These are phyloP conservation scores for Dioszegia hungarica DNA, from an alignment of 768 basidiomycete species.

Conservation along the genomic window DNA sequence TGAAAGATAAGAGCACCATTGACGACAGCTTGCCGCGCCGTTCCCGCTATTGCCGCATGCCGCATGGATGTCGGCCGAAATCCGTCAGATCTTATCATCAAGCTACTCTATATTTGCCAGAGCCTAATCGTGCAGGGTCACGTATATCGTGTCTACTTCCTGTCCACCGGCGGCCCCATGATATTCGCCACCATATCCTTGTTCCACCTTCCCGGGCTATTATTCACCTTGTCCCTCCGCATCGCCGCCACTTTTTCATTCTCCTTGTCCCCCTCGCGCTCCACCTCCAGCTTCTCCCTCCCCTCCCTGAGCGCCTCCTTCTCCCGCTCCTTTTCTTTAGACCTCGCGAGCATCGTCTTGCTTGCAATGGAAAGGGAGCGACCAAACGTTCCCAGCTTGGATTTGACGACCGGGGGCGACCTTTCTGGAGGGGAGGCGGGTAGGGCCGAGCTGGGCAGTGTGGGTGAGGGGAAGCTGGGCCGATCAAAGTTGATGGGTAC, in stretches of 20 bases:
- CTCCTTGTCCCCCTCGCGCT: background rate
- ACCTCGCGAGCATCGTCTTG: background rate
- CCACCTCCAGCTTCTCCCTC: background rate
- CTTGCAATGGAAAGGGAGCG: background rate
- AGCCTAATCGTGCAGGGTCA: no score
- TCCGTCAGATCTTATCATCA: no score
- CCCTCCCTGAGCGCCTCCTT: background rate
- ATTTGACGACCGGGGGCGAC: slow-evolving; percentile 4
- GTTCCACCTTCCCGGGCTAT: slow-evolving; percentile 40
- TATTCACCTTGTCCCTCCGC: slow-evolving; percentile 19
- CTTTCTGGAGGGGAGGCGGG: background rate
- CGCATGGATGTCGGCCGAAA: no score
- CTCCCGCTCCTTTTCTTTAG: background rate
- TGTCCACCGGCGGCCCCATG: slow-evolving; percentile 28
- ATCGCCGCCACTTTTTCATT: background rate
- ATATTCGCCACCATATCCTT: slow-evolving; percentile 41
- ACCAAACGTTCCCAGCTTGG: slow-evolving; percentile 15
- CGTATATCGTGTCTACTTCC: background rate
- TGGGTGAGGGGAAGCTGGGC: slow-evolving; percentile 1
- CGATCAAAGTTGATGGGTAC: slow-evolving; percentile 8
- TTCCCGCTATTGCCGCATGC: no score
- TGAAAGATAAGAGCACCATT: background rate
- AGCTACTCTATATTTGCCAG: no score
- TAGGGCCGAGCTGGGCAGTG: background rate
- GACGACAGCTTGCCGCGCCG: no score